phyloP scores from a whole-genome alignment of 2,329 filamentous ascomycete species.

The Emmonsia crescens region DNA sequence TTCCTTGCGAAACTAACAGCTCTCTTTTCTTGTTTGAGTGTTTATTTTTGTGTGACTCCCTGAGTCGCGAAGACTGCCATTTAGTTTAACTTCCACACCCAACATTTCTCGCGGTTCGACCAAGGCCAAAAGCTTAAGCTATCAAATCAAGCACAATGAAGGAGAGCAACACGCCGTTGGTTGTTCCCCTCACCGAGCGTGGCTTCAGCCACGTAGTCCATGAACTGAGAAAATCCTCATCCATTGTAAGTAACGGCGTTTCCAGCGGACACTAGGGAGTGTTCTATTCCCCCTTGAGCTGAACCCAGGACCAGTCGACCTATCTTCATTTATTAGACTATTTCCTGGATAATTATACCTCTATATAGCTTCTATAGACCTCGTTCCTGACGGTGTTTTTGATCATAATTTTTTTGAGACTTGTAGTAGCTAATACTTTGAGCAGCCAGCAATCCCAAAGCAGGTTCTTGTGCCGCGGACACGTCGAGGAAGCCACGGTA shows the following conservation, averaged over 20 bases:
- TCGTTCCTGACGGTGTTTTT: background rate
- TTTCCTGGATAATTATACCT: too few relatives aligned
- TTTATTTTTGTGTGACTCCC: background rate
- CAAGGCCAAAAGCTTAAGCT: background rate
- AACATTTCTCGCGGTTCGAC: background rate
- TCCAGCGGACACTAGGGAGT: background rate
- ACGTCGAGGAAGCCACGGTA: slow-evolving; percentile 5
- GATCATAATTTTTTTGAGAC: background rate
- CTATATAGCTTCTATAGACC: background rate
- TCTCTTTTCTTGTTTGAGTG: background rate
- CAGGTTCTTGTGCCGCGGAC: background rate
- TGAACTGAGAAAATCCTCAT: slow-evolving; percentile 3
- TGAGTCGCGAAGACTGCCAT: background rate
- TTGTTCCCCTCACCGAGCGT: background rate
- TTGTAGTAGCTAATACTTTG: background rate
- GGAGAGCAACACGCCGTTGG: background rate
- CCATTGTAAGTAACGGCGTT: slow-evolving; percentile 3
- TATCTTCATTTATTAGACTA: background rate
- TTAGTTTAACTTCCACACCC: too few relatives aligned
- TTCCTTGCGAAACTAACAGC: background rate
- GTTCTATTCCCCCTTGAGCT: background rate
- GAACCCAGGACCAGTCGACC: background rate
- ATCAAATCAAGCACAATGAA: background rate
- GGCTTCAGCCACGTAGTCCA: background rate
- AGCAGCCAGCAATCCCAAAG: slow-evolving; percentile 4